A percentile compares a stretch with the other conserved stretches of the same genome.
Evolutionary conservation across 1,139 yeast species (phyloP).

Genomic region (Taphrina pruni): DNA sequence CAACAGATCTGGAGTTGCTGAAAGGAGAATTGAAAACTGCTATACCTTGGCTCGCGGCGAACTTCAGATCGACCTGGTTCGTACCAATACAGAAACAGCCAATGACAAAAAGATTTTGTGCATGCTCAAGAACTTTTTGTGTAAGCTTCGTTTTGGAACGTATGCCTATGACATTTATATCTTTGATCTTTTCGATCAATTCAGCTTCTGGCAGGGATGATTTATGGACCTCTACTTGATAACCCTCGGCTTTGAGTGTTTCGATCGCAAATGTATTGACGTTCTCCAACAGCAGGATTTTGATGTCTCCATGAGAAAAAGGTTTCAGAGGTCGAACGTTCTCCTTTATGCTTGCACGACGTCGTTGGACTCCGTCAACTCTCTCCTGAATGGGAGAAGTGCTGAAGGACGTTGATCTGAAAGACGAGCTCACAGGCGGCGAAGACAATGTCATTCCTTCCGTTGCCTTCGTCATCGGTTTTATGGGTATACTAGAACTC

Average conservation of each 20-base stretch:
- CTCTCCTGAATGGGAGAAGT: slow-evolving; percentile 15
- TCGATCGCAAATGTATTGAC: slow-evolving; percentile 90
- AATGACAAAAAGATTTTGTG: slow-evolving; percentile 84
- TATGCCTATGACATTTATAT: slow-evolving; percentile 96
- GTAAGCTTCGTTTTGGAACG: slow-evolving; percentile 94
- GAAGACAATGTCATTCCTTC: slow-evolving; percentile 18
- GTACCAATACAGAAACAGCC: slow-evolving; percentile 99
- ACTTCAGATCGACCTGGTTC: slow-evolving; percentile 92
- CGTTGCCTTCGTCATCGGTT: slow-evolving; percentile 15
- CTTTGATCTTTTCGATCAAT: slow-evolving; percentile 88
- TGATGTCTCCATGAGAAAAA: slow-evolving; percentile 88
- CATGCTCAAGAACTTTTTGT: slow-evolving; percentile 76
- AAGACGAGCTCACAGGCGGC: slow-evolving; percentile 25
- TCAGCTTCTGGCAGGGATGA: slow-evolving; percentile 90
- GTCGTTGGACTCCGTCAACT: background rate
- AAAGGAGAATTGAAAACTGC: slow-evolving; percentile 99
- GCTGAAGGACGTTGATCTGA: slow-evolving; percentile 19
- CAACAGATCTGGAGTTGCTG: slow-evolving; percentile 97
- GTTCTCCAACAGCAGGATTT: slow-evolving; percentile 86
- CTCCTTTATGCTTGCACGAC: slow-evolving; percentile 24
- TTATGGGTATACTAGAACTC: slow-evolving; percentile 22
- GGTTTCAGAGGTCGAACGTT: slow-evolving; percentile 62
- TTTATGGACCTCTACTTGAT: slow-evolving; percentile 94
- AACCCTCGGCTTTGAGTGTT: slow-evolving; percentile 85
- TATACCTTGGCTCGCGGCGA: slow-evolving; percentile 90